Base-by-base conservation (phyloP, 192 early-diverging fungal species). In the Gonapodya prolifera region DNA sequence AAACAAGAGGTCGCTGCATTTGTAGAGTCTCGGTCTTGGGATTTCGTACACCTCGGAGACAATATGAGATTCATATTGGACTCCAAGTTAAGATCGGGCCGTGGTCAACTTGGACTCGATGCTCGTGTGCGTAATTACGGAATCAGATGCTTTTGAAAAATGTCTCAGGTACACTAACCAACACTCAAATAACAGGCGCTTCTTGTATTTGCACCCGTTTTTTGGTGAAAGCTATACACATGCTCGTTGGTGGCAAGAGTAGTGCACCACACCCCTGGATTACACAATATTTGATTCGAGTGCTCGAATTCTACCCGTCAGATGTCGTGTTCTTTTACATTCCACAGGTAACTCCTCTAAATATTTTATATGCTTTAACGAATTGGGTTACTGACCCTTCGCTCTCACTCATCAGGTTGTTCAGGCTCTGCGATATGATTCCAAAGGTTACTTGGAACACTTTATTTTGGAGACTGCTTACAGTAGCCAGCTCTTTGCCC, bases 241-340 rank as follows among this genome's bases (percentile, higher is more conserved):
- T 69, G 8, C 45, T 69, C n/a, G n/a, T n/a, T n/a, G n/a, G n/a
- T 1, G 88, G 87, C 82, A 86, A 86, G 76, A 82, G 30, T 32
- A 28, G 1, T 33, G 29, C 2, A 28, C 85, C 88, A 78, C 86
- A 95, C 70, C 94, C 98, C n/a, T 89, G 97, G 88, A 87, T 96
- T 0, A 83, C 98, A 74, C 98, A 99, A 80, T 99, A 97, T 81
- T 91, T 95, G 1, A 92, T 97, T 86, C 89, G 95, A 30, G 90
- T 92, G 34, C 83, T 99, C 30, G 93, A 96, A 82, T 88, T 89
- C 80, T 95, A 93, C 81, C 92, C 95, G 1, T 91, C 98, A 18
- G 96, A 99, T 18, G 88, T 91, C 34, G 95, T 98, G 1, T 99
- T 99, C 87, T 99, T 99, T 82, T 99, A 98, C 75, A 90, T 99